Conservation (phyloP, 306 rosid genomes). For the Vicia villosa region DNA sequence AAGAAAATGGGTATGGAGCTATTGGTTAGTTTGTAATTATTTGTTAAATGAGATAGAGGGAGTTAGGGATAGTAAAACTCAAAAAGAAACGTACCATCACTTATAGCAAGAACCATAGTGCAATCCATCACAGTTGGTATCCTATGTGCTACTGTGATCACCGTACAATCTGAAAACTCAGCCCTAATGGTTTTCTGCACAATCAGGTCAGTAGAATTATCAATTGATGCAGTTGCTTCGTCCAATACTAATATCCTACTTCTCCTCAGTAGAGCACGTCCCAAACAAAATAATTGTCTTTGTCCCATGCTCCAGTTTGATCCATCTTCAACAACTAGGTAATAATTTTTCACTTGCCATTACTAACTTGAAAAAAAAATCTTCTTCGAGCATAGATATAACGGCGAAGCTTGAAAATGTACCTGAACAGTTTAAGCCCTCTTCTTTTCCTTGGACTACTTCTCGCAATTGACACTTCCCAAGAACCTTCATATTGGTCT, state of each 20-base stretch:
- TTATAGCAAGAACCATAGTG: constrained; percentile 71
- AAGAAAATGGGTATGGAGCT: not conserved
- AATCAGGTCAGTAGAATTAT: constrained; percentile 73
- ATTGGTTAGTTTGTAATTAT: not conserved
- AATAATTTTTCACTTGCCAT: constrained; percentile 11
- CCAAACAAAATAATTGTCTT: constrained; percentile 76
- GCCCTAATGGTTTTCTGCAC: constrained; percentile 68
- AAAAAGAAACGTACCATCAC: constrained; percentile 55
- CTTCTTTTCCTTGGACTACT: constrained; percentile 54
- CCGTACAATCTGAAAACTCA: constrained; percentile 64
- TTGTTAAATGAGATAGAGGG: not conserved
- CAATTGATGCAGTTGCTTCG: constrained; percentile 84
- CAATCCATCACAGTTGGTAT: constrained; percentile 87
- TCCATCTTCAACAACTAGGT: constrained; percentile 65
- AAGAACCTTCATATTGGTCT: constrained; percentile 53
- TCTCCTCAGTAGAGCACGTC: constrained; percentile 69
- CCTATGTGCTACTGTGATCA: constrained; percentile 76
- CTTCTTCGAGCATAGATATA: not conserved
- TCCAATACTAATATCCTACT: constrained; percentile 70
- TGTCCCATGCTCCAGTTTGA: constrained; percentile 90
- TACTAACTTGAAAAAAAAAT: not conserved
- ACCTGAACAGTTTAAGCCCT: constrained; percentile 63
- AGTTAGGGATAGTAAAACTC: not conserved
- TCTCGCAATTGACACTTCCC: constrained; percentile 69
- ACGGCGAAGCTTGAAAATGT: constrained; percentile 2